A percentile compares a stretch with the other conserved stretches of the same genome.
phyloP scores from a whole-genome alignment of 1,284 basidiomycete species.

The Porphyrellus sp. region DNA sequence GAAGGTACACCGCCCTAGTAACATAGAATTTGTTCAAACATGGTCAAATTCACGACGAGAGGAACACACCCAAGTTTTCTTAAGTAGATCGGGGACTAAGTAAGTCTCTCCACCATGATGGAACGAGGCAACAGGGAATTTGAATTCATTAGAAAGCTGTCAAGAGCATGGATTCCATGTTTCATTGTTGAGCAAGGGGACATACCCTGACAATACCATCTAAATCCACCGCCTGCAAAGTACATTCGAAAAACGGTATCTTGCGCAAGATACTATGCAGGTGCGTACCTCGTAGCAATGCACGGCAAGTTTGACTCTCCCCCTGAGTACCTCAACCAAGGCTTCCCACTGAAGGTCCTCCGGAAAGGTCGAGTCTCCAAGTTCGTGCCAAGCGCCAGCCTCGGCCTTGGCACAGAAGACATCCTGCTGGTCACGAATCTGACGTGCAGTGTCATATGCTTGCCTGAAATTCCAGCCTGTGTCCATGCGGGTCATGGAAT shows the following conservation, averaged over 20 bases:
- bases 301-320: conserved; percentile 50
- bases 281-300: conserved; percentile 50
- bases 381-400: conserved; percentile 45
- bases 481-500: conserved; percentile 55
- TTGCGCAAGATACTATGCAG: too few relatives aligned
- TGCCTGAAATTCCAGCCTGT: conserved; percentile 58
- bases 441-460: conserved; percentile 64
- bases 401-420: conserved; percentile 45
- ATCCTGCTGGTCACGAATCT: conserved; percentile 71
- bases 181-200: neutral
- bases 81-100: conserved; percentile 68
- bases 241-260: neutral
- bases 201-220: conserved; percentile 49
- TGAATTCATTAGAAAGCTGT: conserved; percentile 73
- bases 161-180: conserved; percentile 19
- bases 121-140: conserved; percentile 66
- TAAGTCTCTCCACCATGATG: conserved; percentile 79
- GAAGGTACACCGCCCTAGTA: conserved; percentile 44
- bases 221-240: conserved; percentile 46
- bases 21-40: neutral
- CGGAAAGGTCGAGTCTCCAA: conserved; percentile 47
- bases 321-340: conserved; percentile 64
- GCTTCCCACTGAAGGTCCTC: conserved; percentile 62
- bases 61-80: conserved; percentile 49
- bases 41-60: conserved; percentile 14